These are phyloP conservation scores for Salisapilia sapeloensis DNA, from an alignment of 352 stramenopile species.

Conservation along the genomic window DNA sequence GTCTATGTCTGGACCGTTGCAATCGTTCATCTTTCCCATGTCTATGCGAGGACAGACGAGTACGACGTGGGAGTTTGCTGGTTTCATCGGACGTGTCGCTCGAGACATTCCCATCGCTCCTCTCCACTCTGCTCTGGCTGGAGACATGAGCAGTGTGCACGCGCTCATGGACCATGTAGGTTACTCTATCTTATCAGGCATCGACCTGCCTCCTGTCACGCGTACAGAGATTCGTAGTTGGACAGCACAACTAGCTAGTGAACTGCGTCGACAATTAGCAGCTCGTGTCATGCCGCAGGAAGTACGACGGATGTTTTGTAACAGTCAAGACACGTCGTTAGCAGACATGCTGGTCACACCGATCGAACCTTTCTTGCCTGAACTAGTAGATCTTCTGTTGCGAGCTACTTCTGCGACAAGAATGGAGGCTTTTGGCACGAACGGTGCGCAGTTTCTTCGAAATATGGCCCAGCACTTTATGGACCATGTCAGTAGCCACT, in stretches of 20 bases:
- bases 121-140: constrained; percentile 31
- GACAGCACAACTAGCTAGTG: constrained; percentile 20
- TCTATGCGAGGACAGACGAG: constrained; percentile 17
- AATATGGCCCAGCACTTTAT: constrained; percentile 39
- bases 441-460: constrained; percentile 23
- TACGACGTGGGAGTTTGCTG: constrained; percentile 41
- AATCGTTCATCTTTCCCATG: constrained; percentile 39
- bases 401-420: constrained; percentile 41
- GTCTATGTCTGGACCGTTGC: too few species aligned
- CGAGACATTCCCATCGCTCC: constrained; percentile 24
- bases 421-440: constrained; percentile 20
- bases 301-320: constrained; percentile 1
- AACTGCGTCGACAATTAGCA: constrained; percentile 25
- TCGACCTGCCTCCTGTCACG: constrained; percentile 41
- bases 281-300: constrained; percentile 12
- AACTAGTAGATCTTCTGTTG: constrained; percentile 36
- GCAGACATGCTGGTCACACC: constrained; percentile 22
- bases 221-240: constrained; percentile 33
- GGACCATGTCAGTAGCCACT: constrained; percentile 13
- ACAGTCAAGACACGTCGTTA: constrained; percentile 9
- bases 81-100: constrained; percentile 25
- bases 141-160: constrained; percentile 26
- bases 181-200: constrained; percentile 32
- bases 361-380: constrained; percentile 34
- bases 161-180: constrained; percentile 35